Evolutionary conservation across 2,329 filamentous ascomycete species (phyloP).

Genomic region (Calonectria honghensis): DNA sequence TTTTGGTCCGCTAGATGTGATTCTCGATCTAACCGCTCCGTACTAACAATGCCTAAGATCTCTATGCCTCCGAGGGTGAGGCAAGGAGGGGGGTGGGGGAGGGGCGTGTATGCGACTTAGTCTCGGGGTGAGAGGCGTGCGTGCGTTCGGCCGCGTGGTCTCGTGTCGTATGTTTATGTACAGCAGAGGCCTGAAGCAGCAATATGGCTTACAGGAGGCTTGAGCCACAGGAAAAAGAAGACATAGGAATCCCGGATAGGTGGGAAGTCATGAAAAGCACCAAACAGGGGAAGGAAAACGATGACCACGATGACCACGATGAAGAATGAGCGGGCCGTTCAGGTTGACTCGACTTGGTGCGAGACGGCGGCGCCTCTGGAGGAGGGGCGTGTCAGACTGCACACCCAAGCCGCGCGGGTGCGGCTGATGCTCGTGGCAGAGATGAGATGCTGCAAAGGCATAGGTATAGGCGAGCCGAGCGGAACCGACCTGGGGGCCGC

Average conservation of each 20-base stretch:
- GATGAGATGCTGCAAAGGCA: conserved; percentile 3
- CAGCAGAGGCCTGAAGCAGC: conserved; percentile 1
- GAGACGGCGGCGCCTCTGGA: conserved; percentile 14
- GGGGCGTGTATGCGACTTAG: conserved; percentile 15
- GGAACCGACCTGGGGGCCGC: conserved; percentile 22
- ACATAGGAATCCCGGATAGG: conserved; percentile 1
- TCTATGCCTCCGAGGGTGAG: neutral
- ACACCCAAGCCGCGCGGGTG: conserved; percentile 19
- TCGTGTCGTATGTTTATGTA: conserved; percentile 13
- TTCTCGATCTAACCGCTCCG: neutral
- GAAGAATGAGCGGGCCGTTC: conserved; percentile 32
- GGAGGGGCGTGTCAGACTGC: conserved; percentile 26
- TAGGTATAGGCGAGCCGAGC: neutral
- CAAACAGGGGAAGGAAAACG: neutral
- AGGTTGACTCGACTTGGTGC: conserved; percentile 8
- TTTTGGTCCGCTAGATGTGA: neutral
- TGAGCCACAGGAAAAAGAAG: conserved; percentile 27
- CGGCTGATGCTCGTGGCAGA: conserved; percentile 13
- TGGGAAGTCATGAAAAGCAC: conserved; percentile 15
- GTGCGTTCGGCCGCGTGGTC: conserved; percentile 22
- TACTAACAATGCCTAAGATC: neutral
- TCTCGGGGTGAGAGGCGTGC: neutral
- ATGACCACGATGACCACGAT: conserved; percentile 25
- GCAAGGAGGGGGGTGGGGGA: neutral
- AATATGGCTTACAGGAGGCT: conserved; percentile 29